These are phyloP conservation scores for Solanum gandarillasii DNA, from an alignment of 257 asterid species.

Conservation along the genomic window DNA sequence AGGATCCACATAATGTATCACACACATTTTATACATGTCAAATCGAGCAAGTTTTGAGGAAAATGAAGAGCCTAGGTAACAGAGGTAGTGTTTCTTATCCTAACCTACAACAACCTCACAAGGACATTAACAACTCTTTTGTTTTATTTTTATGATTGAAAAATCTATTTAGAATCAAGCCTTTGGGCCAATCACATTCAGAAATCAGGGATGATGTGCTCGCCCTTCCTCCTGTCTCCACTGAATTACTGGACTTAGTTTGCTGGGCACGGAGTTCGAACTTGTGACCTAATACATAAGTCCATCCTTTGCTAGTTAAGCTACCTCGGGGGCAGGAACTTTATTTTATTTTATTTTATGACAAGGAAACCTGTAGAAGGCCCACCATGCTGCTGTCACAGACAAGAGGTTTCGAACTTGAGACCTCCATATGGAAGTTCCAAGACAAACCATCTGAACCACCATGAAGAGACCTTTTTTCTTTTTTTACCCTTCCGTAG, in stretches of 20 bases:
- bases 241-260: background rate
- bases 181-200: background rate
- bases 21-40: background rate
- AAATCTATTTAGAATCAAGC: background rate
- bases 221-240: background rate
- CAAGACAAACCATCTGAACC: background rate
- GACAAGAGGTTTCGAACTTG: background rate
- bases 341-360: background rate
- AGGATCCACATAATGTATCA: background rate
- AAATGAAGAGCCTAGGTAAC: background rate
- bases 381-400: background rate
- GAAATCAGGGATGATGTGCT: background rate
- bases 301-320: background rate
- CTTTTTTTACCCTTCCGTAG: background rate
- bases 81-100: background rate
- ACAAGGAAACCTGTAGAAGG: background rate
- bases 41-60: background rate
- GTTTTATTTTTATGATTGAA: background rate
- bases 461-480: background rate
- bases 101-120: background rate
- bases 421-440: background rate
- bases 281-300: background rate
- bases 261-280: background rate
- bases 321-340: background rate
- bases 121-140: background rate